Percentiles rank a stretch among this genome's conserved stretches.
Evolutionary conservation across 176 grass and related monocot genomes (phyloP).

Genomic region (Cenchrus fungigraminus): DNA sequence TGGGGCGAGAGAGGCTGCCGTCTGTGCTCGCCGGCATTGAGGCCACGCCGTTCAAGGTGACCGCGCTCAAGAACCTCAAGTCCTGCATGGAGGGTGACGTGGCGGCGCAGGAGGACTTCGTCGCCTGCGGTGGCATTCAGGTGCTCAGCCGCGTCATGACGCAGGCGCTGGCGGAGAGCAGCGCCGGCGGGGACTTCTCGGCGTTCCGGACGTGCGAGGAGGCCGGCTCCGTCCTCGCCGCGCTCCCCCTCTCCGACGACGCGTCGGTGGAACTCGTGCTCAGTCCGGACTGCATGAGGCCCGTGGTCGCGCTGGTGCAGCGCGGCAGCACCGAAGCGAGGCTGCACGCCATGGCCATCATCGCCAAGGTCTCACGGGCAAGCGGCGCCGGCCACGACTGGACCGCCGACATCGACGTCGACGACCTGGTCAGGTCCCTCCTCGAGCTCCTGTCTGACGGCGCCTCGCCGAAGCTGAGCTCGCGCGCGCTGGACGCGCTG

Average conservation of each 20-base stretch:
- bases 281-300: constrained; percentile 57
- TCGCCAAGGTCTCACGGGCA: constrained; percentile 50
- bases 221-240: constrained; percentile 56
- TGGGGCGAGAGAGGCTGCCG: constrained; percentile 45
- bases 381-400: constrained; percentile 41
- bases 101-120: constrained; percentile 52
- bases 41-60: constrained; percentile 79
- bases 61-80: constrained; percentile 57
- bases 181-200: constrained; percentile 50
- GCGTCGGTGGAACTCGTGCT: constrained; percentile 53
- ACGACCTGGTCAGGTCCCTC: constrained; percentile 62
- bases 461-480: constrained; percentile 69
- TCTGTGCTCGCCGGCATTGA: constrained; percentile 49
- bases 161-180: constrained; percentile 46
- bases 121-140: constrained; percentile 51
- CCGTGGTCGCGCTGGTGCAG: constrained; percentile 61
- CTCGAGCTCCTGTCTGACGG: constrained; percentile 86
- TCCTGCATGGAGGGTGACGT: constrained; percentile 46
- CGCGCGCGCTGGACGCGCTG: constrained; percentile 60
- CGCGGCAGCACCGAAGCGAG: constrained; percentile 74
- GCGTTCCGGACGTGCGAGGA: constrained; percentile 74
- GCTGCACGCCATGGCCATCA: constrained; percentile 52
- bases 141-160: constrained; percentile 58
- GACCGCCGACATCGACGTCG: constrained; percentile 28
- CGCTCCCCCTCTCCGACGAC: constrained; percentile 48